phyloP scores from a whole-genome alignment of 1,284 basidiomycete genomes.

The Ceraceosorus guamensis region DNA sequence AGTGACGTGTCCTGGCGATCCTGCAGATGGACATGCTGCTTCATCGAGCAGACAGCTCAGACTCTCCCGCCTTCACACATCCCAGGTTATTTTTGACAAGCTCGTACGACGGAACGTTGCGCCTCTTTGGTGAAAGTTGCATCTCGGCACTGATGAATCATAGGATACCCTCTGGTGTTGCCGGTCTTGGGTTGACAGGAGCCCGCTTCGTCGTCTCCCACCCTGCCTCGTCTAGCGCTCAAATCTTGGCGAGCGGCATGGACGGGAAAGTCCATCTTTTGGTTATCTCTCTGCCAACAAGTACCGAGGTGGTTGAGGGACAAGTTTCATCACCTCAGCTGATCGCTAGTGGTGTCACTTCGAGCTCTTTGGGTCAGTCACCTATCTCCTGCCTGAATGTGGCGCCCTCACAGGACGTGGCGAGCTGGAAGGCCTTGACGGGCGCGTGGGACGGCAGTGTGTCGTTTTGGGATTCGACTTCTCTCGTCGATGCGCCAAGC shows the following conservation, averaged over 20 bases:
- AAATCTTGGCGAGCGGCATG: neutral
- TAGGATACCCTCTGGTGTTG: neutral
- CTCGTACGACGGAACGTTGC: conserved; percentile 58
- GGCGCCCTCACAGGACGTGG: neutral
- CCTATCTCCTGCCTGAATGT: no score
- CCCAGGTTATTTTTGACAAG: conserved; percentile 41
- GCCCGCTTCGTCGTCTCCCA: conserved; percentile 9
- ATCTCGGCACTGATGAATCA: neutral
- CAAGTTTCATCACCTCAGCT: no score
- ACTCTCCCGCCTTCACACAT: neutral
- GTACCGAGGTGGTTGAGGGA: no score
- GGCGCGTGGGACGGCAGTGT: conserved; percentile 41
- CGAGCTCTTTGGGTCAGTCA: no score
- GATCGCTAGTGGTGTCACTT: no score
- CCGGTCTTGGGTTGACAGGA: neutral
- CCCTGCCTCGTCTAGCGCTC: neutral
- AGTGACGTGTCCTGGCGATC: conserved; percentile 41
- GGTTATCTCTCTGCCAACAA: conserved; percentile 2
- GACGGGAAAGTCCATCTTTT: neutral
- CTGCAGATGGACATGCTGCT: neutral
- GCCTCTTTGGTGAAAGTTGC: conserved; percentile 19
- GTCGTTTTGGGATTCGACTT: conserved; percentile 27
- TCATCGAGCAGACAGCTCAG: conserved; percentile 1
- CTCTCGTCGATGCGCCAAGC: neutral
- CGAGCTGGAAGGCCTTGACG: conserved; percentile 16